Evolutionary conservation across 1,284 basidiomycete species (phyloP).

Genomic region (Malassezia japonica): DNA sequence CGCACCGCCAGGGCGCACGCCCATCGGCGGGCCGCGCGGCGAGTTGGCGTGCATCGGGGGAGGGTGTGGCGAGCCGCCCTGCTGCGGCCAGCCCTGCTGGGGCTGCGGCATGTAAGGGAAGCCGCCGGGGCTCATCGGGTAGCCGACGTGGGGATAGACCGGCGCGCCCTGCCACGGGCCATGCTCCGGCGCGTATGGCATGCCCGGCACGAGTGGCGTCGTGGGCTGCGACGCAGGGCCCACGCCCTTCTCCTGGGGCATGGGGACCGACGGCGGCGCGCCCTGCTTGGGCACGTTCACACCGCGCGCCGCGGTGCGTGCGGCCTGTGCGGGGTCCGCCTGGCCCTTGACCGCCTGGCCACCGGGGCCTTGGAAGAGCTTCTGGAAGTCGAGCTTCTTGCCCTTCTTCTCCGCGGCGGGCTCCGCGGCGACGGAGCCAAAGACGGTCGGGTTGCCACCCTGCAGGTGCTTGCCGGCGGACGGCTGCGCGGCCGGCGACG

Average conservation of each 20-base stretch:
- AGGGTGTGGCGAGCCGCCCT: background rate
- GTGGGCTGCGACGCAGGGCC: background rate
- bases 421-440: slow-evolving; percentile 45
- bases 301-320: background rate
- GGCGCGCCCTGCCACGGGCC: slow-evolving; percentile 13
- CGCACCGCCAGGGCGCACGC: slow-evolving; percentile 21
- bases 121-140: slow-evolving; percentile 13
- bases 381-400: slow-evolving; percentile 47
- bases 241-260: background rate
- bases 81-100: slow-evolving; percentile 12
- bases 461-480: slow-evolving; percentile 39
- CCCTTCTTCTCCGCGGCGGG: slow-evolving; percentile 40
- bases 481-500: slow-evolving; percentile 49
- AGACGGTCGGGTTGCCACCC: slow-evolving; percentile 45
- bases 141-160: slow-evolving; percentile 16
- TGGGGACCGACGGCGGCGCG: background rate
- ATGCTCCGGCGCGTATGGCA: background rate
- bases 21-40: slow-evolving; percentile 9
- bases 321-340: background rate
- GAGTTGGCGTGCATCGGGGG: slow-evolving; percentile 11
- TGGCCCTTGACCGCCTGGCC: slow-evolving; percentile 7
- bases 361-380: slow-evolving; percentile 43
- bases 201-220: background rate
- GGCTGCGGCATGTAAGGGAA: slow-evolving; percentile 14
- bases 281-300: slow-evolving; percentile 3